Conservation (phyloP, 768 basidiomycete species). For the Mycena alexandri region DNA sequence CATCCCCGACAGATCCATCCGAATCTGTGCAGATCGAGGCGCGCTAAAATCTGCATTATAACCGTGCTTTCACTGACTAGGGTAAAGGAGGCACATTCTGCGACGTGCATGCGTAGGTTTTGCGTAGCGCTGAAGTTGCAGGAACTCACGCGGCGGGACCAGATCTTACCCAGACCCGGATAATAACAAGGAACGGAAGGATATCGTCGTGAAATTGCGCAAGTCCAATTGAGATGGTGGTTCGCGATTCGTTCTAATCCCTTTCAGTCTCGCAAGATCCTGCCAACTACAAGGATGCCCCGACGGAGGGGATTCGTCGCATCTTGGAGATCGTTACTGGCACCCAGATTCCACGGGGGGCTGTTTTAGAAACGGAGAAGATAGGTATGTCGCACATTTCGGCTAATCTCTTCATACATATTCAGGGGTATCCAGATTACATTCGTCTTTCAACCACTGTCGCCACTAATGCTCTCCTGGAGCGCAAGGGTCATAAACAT, state of each 20-base stretch:
- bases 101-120: slow-evolving; percentile 83
- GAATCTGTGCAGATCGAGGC: slow-evolving; percentile 87
- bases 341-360: slow-evolving; percentile 73
- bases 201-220: slow-evolving; percentile 93
- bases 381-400: slow-evolving; percentile 66
- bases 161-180: slow-evolving; percentile 85
- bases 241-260: slow-evolving; percentile 4
- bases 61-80: neutral
- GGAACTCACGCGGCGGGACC: slow-evolving; percentile 12
- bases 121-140: neutral
- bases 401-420: neutral
- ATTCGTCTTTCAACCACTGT: slow-evolving; percentile 95
- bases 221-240: slow-evolving; percentile 46
- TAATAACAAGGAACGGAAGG: slow-evolving; percentile 70
- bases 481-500: slow-evolving; percentile 93
- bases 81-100: slow-evolving; percentile 83
- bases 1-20: slow-evolving; percentile 81
- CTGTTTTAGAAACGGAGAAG: slow-evolving; percentile 79
- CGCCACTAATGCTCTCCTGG: slow-evolving; percentile 95
- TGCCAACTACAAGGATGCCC: slow-evolving; percentile 89
- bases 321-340: slow-evolving; percentile 85
- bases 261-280: slow-evolving; percentile 88
- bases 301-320: slow-evolving; percentile 92
- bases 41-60: neutral
- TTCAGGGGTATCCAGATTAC: slow-evolving; percentile 69